phyloP scores from a whole-genome alignment of 805 yeast species.

The Yarrowia hollandica region DNA sequence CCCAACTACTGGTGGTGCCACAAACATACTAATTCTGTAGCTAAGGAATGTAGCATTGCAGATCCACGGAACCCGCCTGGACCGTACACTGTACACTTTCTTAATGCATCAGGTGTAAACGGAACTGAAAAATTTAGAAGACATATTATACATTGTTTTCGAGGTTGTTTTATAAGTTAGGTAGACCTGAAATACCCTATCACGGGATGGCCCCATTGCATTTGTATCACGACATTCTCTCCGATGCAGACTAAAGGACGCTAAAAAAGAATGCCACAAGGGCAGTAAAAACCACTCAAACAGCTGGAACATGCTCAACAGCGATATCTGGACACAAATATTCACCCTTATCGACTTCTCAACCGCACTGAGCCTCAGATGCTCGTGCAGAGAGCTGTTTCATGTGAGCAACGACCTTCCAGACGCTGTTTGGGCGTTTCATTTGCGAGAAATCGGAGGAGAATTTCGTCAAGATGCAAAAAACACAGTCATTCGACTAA shows the following conservation, averaged over 20 bases:
- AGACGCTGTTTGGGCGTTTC: neutral
- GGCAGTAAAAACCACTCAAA: neutral
- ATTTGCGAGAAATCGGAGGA: neutral
- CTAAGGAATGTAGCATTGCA: neutral
- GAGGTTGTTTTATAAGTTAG: too few relatives aligned
- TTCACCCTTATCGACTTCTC: neutral
- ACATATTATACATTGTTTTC: neutral
- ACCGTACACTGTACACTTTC: too few relatives aligned
- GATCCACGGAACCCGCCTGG: too few relatives aligned
- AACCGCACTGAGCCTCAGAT: neutral
- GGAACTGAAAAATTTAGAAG: neutral
- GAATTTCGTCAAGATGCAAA: neutral
- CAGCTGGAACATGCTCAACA: neutral
- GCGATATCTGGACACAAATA: slow-evolving; percentile 2
- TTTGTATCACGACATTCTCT: too few relatives aligned
- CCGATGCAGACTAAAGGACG: neutral
- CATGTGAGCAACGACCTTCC: neutral
- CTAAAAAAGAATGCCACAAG: neutral
- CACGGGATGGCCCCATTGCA: too few relatives aligned
- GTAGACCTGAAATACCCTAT: too few relatives aligned
- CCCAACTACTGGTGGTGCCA: too few relatives aligned
- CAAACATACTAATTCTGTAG: too few relatives aligned
- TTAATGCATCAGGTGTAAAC: too few relatives aligned
- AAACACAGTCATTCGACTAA: neutral
- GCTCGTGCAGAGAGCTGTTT: neutral